Evolutionary conservation across 225 moss, liverwort and hornwort genomes (phyloP).

Genomic region (Thuidium tamariscinum): DNA sequence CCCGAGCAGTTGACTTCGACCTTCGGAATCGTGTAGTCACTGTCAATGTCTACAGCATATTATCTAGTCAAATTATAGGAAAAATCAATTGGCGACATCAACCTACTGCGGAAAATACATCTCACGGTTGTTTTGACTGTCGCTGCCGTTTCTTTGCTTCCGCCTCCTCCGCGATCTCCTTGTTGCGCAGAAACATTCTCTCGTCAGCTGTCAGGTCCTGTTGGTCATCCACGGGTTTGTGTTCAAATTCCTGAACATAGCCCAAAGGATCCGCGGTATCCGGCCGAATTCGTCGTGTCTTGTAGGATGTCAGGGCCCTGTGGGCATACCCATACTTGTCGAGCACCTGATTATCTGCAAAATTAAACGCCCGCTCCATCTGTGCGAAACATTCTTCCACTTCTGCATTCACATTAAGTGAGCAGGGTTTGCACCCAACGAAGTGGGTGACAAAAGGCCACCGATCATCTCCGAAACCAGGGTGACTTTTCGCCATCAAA

Average conservation of each 20-base stretch:
- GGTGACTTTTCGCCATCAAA: slow-evolving; percentile 30
- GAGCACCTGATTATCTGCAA: slow-evolving; percentile 65
- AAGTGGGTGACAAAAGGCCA: slow-evolving; percentile 69
- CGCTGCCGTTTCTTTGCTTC: not conserved
- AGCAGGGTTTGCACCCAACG: slow-evolving; percentile 53
- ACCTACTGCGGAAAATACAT: not conserved
- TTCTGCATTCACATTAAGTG: not conserved
- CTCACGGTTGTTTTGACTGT: not conserved
- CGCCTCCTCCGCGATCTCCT: slow-evolving; percentile 12
- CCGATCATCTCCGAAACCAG: slow-evolving; percentile 41
- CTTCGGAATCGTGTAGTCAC: not conserved
- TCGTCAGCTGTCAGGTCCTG: slow-evolving; percentile 10
- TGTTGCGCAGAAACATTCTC: slow-evolving; percentile 12
- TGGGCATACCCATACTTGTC: slow-evolving; percentile 55
- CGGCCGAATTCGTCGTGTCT: slow-evolving; percentile 34
- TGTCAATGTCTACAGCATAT: not conserved
- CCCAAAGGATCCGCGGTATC: slow-evolving; percentile 36
- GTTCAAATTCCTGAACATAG: not conserved
- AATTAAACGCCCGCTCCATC: slow-evolving; percentile 75
- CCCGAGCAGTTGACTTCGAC: not conserved
- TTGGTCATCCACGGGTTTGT: not conserved
- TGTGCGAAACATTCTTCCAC: slow-evolving; percentile 40
- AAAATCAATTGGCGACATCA: not conserved
- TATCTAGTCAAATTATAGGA: not conserved
- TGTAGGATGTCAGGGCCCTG: slow-evolving; percentile 32